Evolutionary conservation across 2,329 filamentous ascomycete genomes (phyloP).

Genomic region (Talaromyces rugulosus): DNA sequence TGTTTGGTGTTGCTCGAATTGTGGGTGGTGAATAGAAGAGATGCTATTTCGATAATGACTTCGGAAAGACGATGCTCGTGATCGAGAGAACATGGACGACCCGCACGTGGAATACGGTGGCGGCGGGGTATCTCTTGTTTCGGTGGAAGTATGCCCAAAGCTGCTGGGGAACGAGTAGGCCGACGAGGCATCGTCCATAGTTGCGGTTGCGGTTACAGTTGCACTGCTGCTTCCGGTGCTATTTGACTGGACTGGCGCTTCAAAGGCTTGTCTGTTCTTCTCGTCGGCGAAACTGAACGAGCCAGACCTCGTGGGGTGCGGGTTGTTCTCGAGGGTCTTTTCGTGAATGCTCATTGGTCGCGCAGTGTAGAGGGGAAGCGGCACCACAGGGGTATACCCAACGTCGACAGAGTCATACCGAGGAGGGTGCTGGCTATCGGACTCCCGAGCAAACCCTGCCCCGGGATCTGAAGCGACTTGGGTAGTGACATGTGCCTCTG

Average conservation of each 20-base stretch:
- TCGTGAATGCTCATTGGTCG: conserved; percentile 35
- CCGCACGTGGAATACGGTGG: conserved; percentile 37
- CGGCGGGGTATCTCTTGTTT: conserved; percentile 39
- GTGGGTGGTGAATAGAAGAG: background rate
- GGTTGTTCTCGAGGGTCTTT: conserved; percentile 35
- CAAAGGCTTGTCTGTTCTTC: conserved; percentile 26
- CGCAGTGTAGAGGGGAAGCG: conserved; percentile 39
- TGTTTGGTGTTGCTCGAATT: background rate
- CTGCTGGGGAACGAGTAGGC: conserved; percentile 40
- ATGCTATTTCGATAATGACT: conserved; percentile 9
- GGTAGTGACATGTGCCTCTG: background rate
- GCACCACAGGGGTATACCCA: conserved; percentile 29
- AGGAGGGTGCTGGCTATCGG: conserved; percentile 8
- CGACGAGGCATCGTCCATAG: conserved; percentile 32
- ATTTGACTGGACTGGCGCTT: conserved; percentile 16
- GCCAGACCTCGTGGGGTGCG: conserved; percentile 26
- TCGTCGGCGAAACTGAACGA: conserved; percentile 22
- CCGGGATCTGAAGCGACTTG: conserved; percentile 10
- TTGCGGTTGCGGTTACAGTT: conserved; percentile 5
- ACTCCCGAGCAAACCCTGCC: conserved; percentile 6
- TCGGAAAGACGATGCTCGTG: conserved; percentile 28
- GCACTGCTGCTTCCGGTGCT: conserved; percentile 24
- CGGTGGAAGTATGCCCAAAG: conserved; percentile 42
- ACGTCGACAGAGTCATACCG: conserved; percentile 17
- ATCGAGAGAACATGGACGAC: conserved; percentile 27